phyloP scores from a whole-genome alignment of 257 asterid genomes.

The Coffea canephora region DNA sequence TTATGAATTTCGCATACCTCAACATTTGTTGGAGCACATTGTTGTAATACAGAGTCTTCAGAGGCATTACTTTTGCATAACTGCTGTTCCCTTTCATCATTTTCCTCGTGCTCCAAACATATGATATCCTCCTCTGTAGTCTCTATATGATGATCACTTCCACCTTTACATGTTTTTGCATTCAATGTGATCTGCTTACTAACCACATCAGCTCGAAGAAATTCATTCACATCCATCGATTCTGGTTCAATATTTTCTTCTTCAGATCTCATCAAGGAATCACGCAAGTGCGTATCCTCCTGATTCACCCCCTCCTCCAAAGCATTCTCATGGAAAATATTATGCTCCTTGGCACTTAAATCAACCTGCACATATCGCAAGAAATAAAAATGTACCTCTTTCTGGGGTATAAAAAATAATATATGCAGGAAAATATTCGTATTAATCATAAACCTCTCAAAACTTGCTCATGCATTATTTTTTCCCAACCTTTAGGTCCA shows the following conservation, averaged over 20 bases:
- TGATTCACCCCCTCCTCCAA: not conserved
- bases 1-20: too few species aligned
- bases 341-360: not conserved
- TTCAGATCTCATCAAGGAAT: not conserved
- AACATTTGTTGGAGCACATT: too few species aligned
- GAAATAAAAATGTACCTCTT: not conserved
- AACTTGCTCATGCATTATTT: not conserved
- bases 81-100: too few species aligned
- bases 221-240: slow-evolving; percentile 2
- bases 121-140: too few species aligned
- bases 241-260: not conserved
- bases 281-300: not conserved
- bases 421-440: not conserved
- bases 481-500: not conserved
- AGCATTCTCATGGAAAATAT: not conserved
- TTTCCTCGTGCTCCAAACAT: too few species aligned
- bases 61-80: too few species aligned
- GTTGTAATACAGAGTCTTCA: too few species aligned
- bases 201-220: not conserved
- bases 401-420: not conserved
- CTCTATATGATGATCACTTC: too few species aligned
- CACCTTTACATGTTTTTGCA: too few species aligned
- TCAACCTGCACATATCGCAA: slow-evolving; percentile 3
- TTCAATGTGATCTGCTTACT: not conserved
- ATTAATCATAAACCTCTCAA: not conserved